Evolutionary conservation across 2,329 filamentous ascomycete species (phyloP), one percentile per base, ranked within the genome.

Genomic region (Cytospora piceae): DNA sequence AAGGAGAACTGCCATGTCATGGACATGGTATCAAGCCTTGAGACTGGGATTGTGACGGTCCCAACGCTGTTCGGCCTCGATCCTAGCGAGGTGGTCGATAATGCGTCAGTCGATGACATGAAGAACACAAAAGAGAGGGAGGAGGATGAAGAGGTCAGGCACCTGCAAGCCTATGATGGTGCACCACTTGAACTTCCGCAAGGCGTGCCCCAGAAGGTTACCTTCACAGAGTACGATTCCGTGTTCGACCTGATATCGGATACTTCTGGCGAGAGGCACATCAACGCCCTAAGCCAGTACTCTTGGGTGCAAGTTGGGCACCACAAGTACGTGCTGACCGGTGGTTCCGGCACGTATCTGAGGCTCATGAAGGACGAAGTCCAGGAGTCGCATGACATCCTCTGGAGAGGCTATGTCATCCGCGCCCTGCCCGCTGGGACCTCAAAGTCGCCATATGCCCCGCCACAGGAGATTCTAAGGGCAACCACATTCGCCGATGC

Each of bases 1-100:
- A 99, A 99, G 77, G 80, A 88, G 49, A 87, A 98, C 73, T 99
- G 95, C 71, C 95, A 98, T 75, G 83, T 99, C 67, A 96, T 99
- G 72, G 95, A 99, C 76, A 93, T 99, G 87, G 95, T 98, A 0
- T 90, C 94, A 0, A 93, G 89, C 46, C 80, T 98, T 27, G 87
- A 89, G 60, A 91, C 89, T 0, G 95, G 95, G 5, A 91, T 99
- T 60, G 86, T 97, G 3, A 96, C 93, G 0, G 93, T 92, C 0
- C 94, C 95, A 0, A 97, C 95, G 0, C 81, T 99, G 2, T 97
- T 98, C 71, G 95, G 95, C 1, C 86, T 99, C 9, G 92, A 98
- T 74, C 94, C 95, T 1, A 83, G 85, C 32, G 89, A 94, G 73
- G 73, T 97, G 4, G 81, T 98, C 4, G 80, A 90, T 27, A 82